Conservation (phyloP, 2,329 filamentous ascomycete genomes). For the Botryosphaeria dothidea region DNA sequence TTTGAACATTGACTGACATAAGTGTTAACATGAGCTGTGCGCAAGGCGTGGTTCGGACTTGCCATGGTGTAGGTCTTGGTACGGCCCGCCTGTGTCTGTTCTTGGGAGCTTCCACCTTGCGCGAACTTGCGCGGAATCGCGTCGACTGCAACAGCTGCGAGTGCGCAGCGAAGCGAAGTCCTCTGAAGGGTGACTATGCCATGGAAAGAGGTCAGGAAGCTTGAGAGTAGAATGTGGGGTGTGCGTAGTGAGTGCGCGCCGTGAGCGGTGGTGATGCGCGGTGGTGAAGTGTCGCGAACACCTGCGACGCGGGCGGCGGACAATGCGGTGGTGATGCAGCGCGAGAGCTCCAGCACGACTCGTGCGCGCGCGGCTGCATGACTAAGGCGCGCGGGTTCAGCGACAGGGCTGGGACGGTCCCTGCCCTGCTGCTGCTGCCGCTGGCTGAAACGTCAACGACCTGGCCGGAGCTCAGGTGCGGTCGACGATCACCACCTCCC, state of each 20-base stretch:
- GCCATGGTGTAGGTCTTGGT: conserved; percentile 1
- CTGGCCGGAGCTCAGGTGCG: conserved; percentile 9
- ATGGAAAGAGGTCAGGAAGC: neutral
- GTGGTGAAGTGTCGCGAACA: neutral
- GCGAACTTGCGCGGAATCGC: neutral
- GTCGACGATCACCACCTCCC: conserved; percentile 17
- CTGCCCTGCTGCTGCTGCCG: neutral
- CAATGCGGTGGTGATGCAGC: conserved; percentile 11
- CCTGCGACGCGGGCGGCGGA: conserved; percentile 7
- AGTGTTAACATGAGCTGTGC: neutral
- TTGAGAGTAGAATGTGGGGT: too few relatives aligned
- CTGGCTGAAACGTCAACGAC: conserved; percentile 8
- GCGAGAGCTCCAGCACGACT: neutral
- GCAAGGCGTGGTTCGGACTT: neutral
- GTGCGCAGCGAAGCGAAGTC: neutral
- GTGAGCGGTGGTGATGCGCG: neutral
- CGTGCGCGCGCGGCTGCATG: neutral
- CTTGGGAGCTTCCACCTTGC: neutral
- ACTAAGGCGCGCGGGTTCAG: conserved; percentile 2
- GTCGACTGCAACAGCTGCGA: neutral
- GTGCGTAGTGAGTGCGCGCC: neutral
- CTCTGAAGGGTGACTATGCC: neutral
- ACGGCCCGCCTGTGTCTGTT: neutral
- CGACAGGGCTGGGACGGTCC: conserved; percentile 2
- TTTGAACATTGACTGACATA: conserved; percentile 62